A percentile compares a stretch with the other conserved stretches of the same genome.
These are phyloP conservation scores for Leptosphaerulina australis DNA, from an alignment of 2,329 filamentous ascomycete species.

Conservation along the genomic window DNA sequence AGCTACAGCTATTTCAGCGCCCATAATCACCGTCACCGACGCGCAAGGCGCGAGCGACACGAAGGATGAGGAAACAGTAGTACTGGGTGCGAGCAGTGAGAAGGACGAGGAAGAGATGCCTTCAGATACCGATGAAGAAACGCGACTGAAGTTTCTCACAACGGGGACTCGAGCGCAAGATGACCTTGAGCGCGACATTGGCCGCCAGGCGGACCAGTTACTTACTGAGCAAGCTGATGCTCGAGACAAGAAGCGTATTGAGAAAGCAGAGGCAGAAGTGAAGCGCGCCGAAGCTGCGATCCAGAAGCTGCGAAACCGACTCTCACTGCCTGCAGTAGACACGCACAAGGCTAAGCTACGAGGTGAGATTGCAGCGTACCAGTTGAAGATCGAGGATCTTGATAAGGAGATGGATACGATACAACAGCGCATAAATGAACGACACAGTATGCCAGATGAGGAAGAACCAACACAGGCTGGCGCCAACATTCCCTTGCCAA, in stretches of 20 bases:
- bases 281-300: constrained; percentile 70
- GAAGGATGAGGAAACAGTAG: constrained; percentile 9
- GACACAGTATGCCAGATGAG: constrained; percentile 64
- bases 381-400: constrained; percentile 67
- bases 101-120: constrained; percentile 28
- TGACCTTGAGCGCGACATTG: constrained; percentile 87
- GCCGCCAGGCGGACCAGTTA: constrained; percentile 66
- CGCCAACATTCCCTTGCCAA: constrained; percentile 68
- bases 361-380: constrained; percentile 69
- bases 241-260: constrained; percentile 66
- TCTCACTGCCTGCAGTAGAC: constrained; percentile 61
- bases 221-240: constrained; percentile 67
- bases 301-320: constrained; percentile 62
- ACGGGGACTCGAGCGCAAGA: constrained; percentile 73
- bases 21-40: constrained; percentile 15
- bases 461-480: constrained; percentile 50
- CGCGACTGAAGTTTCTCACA: constrained; percentile 48
- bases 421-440: constrained; percentile 76
- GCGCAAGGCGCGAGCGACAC: constrained; percentile 16
- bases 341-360: constrained; percentile 64
- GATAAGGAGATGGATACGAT: constrained; percentile 81
- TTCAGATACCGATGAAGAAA: constrained; percentile 50
- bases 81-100: constrained; percentile 17
- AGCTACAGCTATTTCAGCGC: constrained; percentile 15
- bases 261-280: constrained; percentile 59